These are phyloP conservation scores for Amanita subjunquillea DNA, from an alignment of 768 basidiomycete species.

Conservation along the genomic window DNA sequence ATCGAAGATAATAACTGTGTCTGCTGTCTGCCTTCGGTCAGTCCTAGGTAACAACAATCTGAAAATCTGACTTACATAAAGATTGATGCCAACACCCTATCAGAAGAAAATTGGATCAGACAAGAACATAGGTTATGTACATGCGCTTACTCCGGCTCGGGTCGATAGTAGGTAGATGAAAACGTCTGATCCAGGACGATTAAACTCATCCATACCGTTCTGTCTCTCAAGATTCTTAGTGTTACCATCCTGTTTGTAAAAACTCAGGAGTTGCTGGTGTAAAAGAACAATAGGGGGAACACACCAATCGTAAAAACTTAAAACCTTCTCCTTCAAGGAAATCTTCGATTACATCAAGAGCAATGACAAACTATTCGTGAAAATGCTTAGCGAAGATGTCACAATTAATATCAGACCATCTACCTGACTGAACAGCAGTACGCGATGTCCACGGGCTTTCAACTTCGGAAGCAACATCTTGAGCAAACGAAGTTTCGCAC, in stretches of 20 bases:
- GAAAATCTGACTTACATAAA: constrained; percentile 28
- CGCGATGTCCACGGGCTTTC: constrained; percentile 76
- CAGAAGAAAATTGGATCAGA: not conserved
- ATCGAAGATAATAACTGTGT: constrained; percentile 89
- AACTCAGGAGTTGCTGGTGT: not conserved
- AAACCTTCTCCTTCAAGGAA: constrained; percentile 75
- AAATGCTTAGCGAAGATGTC: not conserved
- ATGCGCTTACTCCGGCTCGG: constrained; percentile 59
- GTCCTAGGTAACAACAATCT: not conserved
- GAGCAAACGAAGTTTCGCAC: constrained; percentile 77
- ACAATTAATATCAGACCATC: not conserved
- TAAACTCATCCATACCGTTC: constrained; percentile 92
- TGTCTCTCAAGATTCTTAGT: constrained; percentile 82
- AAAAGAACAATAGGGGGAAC: not conserved
- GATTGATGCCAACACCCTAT: constrained; percentile 84
- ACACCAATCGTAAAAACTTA: constrained; percentile 70
- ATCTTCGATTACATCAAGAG: constrained; percentile 80
- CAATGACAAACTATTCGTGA: constrained; percentile 69
- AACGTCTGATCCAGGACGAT: constrained; percentile 74
- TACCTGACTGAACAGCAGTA: constrained; percentile 89
- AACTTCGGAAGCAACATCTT: constrained; percentile 74
- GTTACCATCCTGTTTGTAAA: constrained; percentile 62
- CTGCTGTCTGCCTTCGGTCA: constrained; percentile 60
- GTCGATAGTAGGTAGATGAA: constrained; percentile 91
- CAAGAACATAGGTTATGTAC: not conserved